Evolutionary conservation across 768 basidiomycete species (phyloP).

Genomic region (Rubroboletus pulcherrimus): DNA sequence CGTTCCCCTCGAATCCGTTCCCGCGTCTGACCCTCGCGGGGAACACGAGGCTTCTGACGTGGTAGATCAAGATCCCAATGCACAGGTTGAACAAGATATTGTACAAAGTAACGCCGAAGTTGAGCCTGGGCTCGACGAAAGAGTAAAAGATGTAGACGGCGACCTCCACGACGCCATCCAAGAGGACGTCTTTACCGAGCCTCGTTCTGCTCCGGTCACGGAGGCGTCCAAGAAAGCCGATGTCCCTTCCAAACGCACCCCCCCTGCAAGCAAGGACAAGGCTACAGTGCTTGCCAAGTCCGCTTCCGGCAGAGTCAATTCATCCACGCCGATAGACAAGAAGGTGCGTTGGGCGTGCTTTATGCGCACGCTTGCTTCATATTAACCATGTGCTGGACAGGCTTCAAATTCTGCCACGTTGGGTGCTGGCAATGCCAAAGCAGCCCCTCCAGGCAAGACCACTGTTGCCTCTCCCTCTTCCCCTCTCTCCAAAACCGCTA

Average conservation of each 20-base stretch:
- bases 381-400: conserved; percentile 38
- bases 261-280: conserved; percentile 30
- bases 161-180: conserved; percentile 24
- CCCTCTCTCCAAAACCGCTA: conserved; percentile 29
- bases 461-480: conserved; percentile 29
- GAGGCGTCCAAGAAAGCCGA: conserved; percentile 27
- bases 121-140: conserved; percentile 16
- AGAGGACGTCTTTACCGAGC: conserved; percentile 18
- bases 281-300: conserved; percentile 40
- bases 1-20: conserved; percentile 19
- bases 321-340: conserved; percentile 58
- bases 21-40: conserved; percentile 26
- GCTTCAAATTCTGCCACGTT: conserved; percentile 65
- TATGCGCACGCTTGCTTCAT: conserved; percentile 19
- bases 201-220: conserved; percentile 12
- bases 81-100: conserved; percentile 18
- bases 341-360: conserved; percentile 47
- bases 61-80: conserved; percentile 26
- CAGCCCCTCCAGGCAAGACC: conserved; percentile 42
- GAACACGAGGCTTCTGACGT: conserved; percentile 40
- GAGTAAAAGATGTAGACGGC: conserved; percentile 9
- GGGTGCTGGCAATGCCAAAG: conserved; percentile 52
- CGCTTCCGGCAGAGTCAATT: conserved; percentile 43
- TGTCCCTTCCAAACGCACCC: conserved; percentile 25
- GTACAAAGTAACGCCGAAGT: conserved; percentile 19